Base-by-base conservation (phyloP, 768 basidiomycete genomes). In the Favolaschia claudopus region DNA sequence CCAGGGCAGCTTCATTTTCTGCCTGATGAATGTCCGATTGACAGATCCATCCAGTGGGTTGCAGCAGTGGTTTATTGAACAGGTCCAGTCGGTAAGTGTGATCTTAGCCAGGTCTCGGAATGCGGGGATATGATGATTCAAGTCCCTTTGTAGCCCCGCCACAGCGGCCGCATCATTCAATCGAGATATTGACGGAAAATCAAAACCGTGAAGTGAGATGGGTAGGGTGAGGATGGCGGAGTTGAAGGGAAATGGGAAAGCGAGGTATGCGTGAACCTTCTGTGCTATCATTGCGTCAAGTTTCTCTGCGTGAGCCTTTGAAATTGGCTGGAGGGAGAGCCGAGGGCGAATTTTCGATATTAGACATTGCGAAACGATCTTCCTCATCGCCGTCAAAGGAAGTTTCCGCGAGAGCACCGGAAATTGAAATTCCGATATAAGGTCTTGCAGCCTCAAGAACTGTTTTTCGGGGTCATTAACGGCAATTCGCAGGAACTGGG, bases 111-210 rank as follows among this genome's bases (percentile, higher is more conserved):
- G 53, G 5, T 12, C 3, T 0, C 63, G 49, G 37, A 52, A 67
- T 4, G 50, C 40, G 15, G 55, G 12, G 3, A 67, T 58, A 48
- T 67, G 65, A 25, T 67, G 65, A 22, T 67, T 67, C 0, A 67
- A 56, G n/a, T 62, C 55, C 0, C 63, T 38, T 2, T 20, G 27
- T 3, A 67, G 22, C 1, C 63, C 63, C 14, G 52, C 43, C 17
- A 66, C 39, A 3, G 54, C 48, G 12, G 44, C 38, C 0, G 54
- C 34, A 1, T 38, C 51, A n/a, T 67, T 65, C 0, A 65, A 49
- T 2, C 56, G 14, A 2, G 52, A 48, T 2, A 64, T 29, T 24
- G 65, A 63, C 2, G 61, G 61, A 32, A 63, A 58, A 0, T 32
- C 61, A 5, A 63, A n/a, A 2, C 56, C 55, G 17, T 46, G 43